Evolutionary conservation across 2,329 filamentous ascomycete species (phyloP).

Genomic region (Alternaria angustiovoidea): DNA sequence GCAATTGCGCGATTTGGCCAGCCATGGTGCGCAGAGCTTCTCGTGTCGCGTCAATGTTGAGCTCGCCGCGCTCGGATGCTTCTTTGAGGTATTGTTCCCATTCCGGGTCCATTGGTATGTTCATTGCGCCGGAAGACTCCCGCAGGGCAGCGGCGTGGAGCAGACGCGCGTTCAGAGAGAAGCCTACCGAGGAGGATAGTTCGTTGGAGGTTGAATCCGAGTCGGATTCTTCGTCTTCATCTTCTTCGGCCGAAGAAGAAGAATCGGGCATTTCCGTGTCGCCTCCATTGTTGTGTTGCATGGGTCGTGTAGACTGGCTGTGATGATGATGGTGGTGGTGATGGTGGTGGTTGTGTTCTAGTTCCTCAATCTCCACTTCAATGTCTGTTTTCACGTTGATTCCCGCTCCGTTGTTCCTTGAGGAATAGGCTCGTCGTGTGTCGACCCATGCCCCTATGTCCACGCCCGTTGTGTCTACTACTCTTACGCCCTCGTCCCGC

Average conservation of each 20-base stretch:
- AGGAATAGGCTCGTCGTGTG: slow-evolving; percentile 7
- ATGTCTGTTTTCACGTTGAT: slow-evolving; percentile 56
- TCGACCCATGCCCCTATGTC: slow-evolving; percentile 71
- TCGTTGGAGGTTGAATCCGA: slow-evolving; percentile 10
- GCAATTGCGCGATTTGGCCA: slow-evolving; percentile 38
- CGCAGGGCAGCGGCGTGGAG: slow-evolving; percentile 69
- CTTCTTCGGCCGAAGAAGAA: neutral
- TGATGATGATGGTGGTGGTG: neutral
- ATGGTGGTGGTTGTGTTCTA: slow-evolving; percentile 11
- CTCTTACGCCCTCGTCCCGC: slow-evolving; percentile 73
- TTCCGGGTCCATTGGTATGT: slow-evolving; percentile 71
- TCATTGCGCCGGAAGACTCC: slow-evolving; percentile 60
- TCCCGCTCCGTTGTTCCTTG: slow-evolving; percentile 15
- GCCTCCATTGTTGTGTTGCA: slow-evolving; percentile 3
- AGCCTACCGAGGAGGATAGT: slow-evolving; percentile 63
- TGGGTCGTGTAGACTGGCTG: neutral
- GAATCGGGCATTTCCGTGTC: slow-evolving; percentile 22
- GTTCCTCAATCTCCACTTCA: slow-evolving; percentile 51
- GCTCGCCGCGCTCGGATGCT: slow-evolving; percentile 68
- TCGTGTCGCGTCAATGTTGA: slow-evolving; percentile 45
- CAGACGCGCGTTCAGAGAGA: slow-evolving; percentile 68
- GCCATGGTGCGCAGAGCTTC: slow-evolving; percentile 44
- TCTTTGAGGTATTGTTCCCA: slow-evolving; percentile 80
- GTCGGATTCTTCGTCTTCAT: slow-evolving; percentile 10
- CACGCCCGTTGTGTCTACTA: slow-evolving; percentile 75